Base-by-base conservation (phyloP, 163 green algal genomes). In the Dunaliella salina region DNA sequence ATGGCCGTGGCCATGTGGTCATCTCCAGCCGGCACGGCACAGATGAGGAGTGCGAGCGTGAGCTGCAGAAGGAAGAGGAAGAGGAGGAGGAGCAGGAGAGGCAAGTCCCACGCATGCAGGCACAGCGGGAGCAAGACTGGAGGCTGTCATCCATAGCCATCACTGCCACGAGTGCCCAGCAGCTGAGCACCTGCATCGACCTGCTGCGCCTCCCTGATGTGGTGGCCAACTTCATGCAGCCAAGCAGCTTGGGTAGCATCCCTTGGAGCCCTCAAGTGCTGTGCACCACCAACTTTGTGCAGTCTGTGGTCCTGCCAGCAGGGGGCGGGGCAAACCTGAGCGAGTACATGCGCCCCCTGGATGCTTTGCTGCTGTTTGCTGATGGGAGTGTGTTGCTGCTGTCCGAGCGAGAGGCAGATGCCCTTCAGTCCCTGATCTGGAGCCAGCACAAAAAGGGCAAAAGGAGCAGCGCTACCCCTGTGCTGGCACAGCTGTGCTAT, bases 21-120 rank as follows among this genome's bases (percentile, higher is more conserved):
- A 29, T 87, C n/a, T 87, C 87, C 26, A 75, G 83, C 0, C 59
- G 40, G 40, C 40, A 57, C 17, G 84, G 80, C 0, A 81, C 80
- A 17, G 87, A 88, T 13, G 89, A 94, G 87, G 89, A 93, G 83
- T 92, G 88, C 40, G 89, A 93, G 85, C 80, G 90, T 25, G 91
- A 93, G 89, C 80, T 92, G 46, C 85, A 93, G 87, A 57, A 87
- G 30, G 87, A 94, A 40, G 85, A 93, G 67, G 88, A 94, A 72
- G 67, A 91, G 81, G 89, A 94, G 81, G 29, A 90, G 80, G 91
- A 94, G 87, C 45, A 83, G 63, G 90, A 94, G 85, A 22, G 83
- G 57, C 32, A 93, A 83, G 78, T 91, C 81, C 25, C 87, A 0
- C 35, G 71, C 0, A 79, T 85, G 40, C 1, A 35, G 24, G 32